Conservation (phyloP, 192 early-diverging fungal species). For the Entomortierella lignicola region DNA sequence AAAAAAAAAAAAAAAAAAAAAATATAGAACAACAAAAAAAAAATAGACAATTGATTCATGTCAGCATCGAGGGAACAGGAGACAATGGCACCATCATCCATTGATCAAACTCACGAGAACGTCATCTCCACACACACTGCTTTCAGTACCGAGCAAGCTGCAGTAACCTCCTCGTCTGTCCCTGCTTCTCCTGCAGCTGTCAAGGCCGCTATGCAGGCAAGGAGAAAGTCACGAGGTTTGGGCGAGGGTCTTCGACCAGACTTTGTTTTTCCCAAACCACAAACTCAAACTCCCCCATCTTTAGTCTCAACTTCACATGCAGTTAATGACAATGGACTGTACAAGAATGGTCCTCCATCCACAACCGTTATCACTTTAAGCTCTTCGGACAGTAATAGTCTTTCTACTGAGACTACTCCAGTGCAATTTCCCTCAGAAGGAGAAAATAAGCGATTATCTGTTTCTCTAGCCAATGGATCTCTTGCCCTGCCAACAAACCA, state of each 20-base stretch:
- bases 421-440: neutral
- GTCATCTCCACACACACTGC: neutral
- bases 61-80: conserved; percentile 8
- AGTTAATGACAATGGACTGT: neutral
- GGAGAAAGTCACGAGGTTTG: conserved; percentile 37
- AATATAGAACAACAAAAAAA: neutral
- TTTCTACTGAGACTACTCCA: neutral
- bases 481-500: conserved; percentile 28
- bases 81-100: conserved; percentile 10
- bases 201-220: conserved; percentile 49
- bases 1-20: neutral
- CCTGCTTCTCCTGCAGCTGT: conserved; percentile 10
- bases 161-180: neutral
- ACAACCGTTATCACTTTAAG: conserved; percentile 10
- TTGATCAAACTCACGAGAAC: conserved; percentile 14
- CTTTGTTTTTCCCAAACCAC: conserved; percentile 51
- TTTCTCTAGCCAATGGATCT: conserved; percentile 10
- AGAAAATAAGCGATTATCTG: conserved; percentile 3
- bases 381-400: neutral
- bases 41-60: conserved; percentile 5
- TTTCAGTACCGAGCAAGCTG: neutral
- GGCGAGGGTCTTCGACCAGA: conserved; percentile 45
- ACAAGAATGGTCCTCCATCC: conserved; percentile 1
- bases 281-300: conserved; percentile 4
- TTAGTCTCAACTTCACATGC: neutral